phyloP scores from a whole-genome alignment of 2,329 filamentous ascomycete species.

The Fusarium camptoceras region DNA sequence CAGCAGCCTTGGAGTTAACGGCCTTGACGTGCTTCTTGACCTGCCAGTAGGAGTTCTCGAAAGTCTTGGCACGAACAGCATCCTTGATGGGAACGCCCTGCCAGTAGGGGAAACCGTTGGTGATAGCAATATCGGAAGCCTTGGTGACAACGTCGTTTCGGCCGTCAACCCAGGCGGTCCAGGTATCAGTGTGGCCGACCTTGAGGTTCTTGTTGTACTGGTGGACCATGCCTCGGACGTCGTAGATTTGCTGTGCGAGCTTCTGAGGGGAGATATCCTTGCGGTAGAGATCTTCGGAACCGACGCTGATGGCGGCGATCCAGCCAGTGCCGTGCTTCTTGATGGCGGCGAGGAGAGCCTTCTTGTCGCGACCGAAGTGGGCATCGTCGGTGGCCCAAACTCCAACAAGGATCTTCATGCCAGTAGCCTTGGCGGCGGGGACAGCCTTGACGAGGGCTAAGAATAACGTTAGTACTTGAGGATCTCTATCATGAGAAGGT shows the following conservation, averaged over 20 bases:
- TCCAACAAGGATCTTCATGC: constrained; percentile 42
- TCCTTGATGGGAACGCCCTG: constrained; percentile 42
- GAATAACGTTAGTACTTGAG: background rate
- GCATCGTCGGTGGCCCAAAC: constrained; percentile 42
- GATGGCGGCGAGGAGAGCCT: constrained; percentile 41
- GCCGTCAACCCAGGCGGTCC: constrained; percentile 44
- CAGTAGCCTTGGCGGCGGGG: constrained; percentile 42
- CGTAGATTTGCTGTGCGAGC: constrained; percentile 43
- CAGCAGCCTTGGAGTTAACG: constrained; percentile 32
- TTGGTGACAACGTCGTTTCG: constrained; percentile 43
- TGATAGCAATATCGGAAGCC: constrained; percentile 40
- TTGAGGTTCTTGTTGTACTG: constrained; percentile 42
- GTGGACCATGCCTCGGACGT: constrained; percentile 42
- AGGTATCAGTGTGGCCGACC: constrained; percentile 44
- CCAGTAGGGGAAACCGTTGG: constrained; percentile 45
- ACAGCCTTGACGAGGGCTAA: constrained; percentile 41
- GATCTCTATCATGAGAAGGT: background rate
- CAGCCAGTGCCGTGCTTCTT: constrained; percentile 42
- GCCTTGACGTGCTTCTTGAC: constrained; percentile 39
- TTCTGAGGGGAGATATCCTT: constrained; percentile 41
- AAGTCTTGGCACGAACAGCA: constrained; percentile 41
- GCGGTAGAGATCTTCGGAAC: constrained; percentile 43
- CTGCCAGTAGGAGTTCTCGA: constrained; percentile 40
- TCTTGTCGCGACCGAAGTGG: constrained; percentile 42
- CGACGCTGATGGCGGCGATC: constrained; percentile 43